Evolutionary conservation across 148 eudicot genomes (phyloP), one percentile per base, ranked within the genome.

Genomic region (Nepenthes gracilis): DNA sequence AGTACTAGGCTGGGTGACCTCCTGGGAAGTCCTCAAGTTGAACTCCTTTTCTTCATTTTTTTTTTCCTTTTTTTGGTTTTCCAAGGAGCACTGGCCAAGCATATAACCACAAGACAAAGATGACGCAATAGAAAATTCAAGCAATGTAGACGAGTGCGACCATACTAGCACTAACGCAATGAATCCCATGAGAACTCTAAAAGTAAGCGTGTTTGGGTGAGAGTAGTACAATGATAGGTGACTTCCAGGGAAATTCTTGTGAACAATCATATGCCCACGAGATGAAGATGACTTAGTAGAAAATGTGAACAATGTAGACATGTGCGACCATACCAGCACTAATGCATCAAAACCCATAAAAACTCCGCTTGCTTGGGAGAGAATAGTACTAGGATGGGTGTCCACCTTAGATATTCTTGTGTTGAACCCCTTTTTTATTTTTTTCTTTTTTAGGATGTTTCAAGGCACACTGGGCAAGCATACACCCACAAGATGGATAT

Each of bases 91-190:
- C n/a, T n/a, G n/a, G n/a, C n/a, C n/a, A n/a, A n/a, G n/a, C n/a
- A n/a, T n/a, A n/a, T n/a, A n/a, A n/a, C n/a, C n/a, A n/a, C n/a
- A n/a, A n/a, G n/a, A n/a, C n/a, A n/a, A n/a, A n/a, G n/a, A n/a
- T n/a, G n/a, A n/a, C n/a, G n/a, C n/a, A n/a, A n/a, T n/a, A n/a
- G n/a, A n/a, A n/a, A n/a, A n/a, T n/a, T n/a, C n/a, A n/a, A n/a
- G n/a, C 43, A 7, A 7, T 40, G 43, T 3, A 40, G n/a, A 7
- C 7, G 43, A 7, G 43, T 40, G 7, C 7, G 61, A 58, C 23
- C 57, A 54, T 54, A 54, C 57, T 15, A 54, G 57, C 57, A 54
- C 57, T 54, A 54, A 54, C 23, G 57, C 57, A 54, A 2, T 15
- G 57, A 34, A 54, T 54, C 57, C 57, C 57, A 54, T 54, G 6